Evolutionary conservation across 345 rosid species (phyloP), one percentile per base, ranked within the genome.

Genomic region (Syzygium oleosum): DNA sequence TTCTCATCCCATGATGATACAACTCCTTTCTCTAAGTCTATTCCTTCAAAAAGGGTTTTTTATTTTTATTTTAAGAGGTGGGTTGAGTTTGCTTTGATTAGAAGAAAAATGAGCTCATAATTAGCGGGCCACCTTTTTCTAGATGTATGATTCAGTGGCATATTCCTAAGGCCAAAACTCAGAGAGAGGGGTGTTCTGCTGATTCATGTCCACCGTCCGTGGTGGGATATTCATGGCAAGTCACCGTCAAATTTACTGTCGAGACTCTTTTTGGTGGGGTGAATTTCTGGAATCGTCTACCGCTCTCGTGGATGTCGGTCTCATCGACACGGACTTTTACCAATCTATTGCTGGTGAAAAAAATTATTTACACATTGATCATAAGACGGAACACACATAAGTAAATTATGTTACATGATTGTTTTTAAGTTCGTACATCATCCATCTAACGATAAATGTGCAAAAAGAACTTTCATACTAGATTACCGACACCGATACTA

Each of bases 401-500:
- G 15, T 31, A 16, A 31, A 65, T 31, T 15, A 34, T 17, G 7
- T 17, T 9, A 68, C 6, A 4, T 17, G 6, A 68, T 7, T 68
- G 4, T 1, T 68, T 65, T 65, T 65, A 65, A 9, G 3, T 17
- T 8, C 7, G 6, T 68, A 5, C 0, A 0, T 1, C 21, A 17
- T 68, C 4, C 11, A 34, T 34, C 25, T 4, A 68, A 31, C 0
- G 0, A 31, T 31, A 12, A 68, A 34, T 4, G 5, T 34, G 46
- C 9, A 68, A 68, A 63, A 17, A 4, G 21, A 68, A 34, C 43
- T 34, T 68, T 9, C 23, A 19, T 17, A 10, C 79, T 9, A 65
- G 19, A 31, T 9, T 34, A 9, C 4, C 6, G 0, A 9, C 1
- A 9, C 1, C 13, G 13, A 4, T 34, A 4, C 25, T 0, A 17